These are phyloP conservation scores for Cylindricascospora bacillispora DNA, from an alignment of 1,139 yeast genomes.

Conservation along the genomic window DNA sequence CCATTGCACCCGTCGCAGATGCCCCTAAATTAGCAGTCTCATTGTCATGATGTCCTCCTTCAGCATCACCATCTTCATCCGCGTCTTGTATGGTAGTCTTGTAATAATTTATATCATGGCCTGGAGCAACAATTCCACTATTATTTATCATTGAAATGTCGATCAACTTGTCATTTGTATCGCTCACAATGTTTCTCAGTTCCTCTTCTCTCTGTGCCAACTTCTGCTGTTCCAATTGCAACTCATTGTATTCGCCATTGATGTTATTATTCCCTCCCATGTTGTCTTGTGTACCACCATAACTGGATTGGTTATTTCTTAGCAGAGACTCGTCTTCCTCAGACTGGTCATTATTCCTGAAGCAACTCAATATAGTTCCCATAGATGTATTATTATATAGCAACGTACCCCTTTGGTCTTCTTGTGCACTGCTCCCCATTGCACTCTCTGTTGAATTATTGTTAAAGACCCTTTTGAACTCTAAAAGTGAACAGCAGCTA, in stretches of 20 bases:
- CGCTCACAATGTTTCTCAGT: constrained; percentile 28
- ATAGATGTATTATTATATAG: too few relatives aligned
- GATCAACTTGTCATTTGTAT: constrained; percentile 27
- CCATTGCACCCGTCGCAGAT: too few relatives aligned
- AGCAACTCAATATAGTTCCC: constrained; percentile 8
- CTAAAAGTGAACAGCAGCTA: too few relatives aligned
- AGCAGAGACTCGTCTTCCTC: constrained; percentile 18
- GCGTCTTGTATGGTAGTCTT: too few relatives aligned
- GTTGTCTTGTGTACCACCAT: constrained; percentile 12
- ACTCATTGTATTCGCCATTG: constrained; percentile 13
- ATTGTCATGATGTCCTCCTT: too few relatives aligned
- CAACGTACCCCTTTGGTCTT: not conserved
- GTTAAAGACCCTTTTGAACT: too few relatives aligned
- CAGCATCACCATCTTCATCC: too few relatives aligned
- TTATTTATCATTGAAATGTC: constrained; percentile 26
- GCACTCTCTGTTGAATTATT: too few relatives aligned
- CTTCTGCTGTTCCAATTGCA: constrained; percentile 23
- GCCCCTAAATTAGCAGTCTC: too few relatives aligned
- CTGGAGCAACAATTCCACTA: constrained; percentile 23
- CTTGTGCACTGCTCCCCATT: too few relatives aligned
- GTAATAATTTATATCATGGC: constrained; percentile 5
- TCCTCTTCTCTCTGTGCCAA: constrained; percentile 25
- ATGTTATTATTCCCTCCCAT: constrained; percentile 10
- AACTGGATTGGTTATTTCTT: constrained; percentile 24
- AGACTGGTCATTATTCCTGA: constrained; percentile 5